Evolutionary conservation across 495 filamentous ascomycete species (phyloP), one percentile per base, ranked within the genome.

Genomic region (Staphylotrichum tortipilum): DNA sequence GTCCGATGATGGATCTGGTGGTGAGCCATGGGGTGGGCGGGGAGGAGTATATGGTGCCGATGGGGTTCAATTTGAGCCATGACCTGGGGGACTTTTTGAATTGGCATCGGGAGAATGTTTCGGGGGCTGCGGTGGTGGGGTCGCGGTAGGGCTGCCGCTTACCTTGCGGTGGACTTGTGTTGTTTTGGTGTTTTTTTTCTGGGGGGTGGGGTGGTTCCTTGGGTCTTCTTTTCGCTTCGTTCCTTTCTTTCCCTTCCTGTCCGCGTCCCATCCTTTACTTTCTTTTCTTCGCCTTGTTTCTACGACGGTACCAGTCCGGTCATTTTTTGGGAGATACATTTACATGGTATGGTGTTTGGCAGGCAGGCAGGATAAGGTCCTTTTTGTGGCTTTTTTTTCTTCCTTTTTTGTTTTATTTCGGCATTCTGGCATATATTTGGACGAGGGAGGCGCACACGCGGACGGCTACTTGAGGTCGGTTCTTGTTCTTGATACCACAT

Each of bases 11-110:
- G 33, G 71, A 73, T 37, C 56, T 76, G 3, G 64, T 64, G 11
- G 65, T 74, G 10, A 66, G 61, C 29, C 59, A 56, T 15, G 68
- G 61, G 28, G 57, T 56, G 1, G 63, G 63, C 2, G 71, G 70
- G 6, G 65, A 70, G 47, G 69, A 72, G 50, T 49, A 67, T 22
- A 60, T 69, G 38, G 71, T 77, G 24, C 73, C 74, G 0, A 78
- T 78, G 74, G 74, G 75, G 7, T 79, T 71, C 55, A 79, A 79
- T 44, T 65, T 79, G 12, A 69, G 69, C 30, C 70, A 77, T 50
- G 75, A 79, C 56, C 43, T 78, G 30, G 71, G 68, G 15, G 75
- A 77, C 49, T 79, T 72, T 35, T 54, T 78, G 15, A 66, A 60
- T 29, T 79, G 73, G 74, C 69, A 76, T 52, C 60, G 66, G 1